Base-by-base conservation (phyloP, 768 basidiomycete species). In the Boletus edulis region DNA sequence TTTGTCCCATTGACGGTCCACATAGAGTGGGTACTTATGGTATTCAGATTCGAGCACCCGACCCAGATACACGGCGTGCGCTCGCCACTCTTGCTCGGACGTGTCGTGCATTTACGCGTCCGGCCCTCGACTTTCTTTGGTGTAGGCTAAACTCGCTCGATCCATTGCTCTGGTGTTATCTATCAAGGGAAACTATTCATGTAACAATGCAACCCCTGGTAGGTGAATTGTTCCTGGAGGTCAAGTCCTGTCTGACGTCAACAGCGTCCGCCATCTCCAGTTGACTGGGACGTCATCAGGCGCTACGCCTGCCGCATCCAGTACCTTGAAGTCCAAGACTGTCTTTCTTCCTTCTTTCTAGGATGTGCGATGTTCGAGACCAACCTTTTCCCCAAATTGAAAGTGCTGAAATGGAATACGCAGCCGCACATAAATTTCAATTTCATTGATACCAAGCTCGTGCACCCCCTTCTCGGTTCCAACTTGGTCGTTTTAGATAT, bases 121-220 rank as follows among this genome's bases (percentile, higher is more conserved):
- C 51, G 6, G 41, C 51, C 8, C 40, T 54, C 15, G 17, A 56
- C 10, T 27, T n/a, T 20, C 46, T 49, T 22, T 54, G 56, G 56
- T 18, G 46, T 3, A 38, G 4, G 14, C 27, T 54, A 2, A 2
- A 3, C n/a, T 54, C 56, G 1, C 35, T 56, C 4, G 7, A 5
- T 10, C 56, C 56, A 6, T 40, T 57, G 9, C 7, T 48, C 17
- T 11, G 45, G 37, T 40, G 52, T 34, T 32, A 18, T 41, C 2
- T 31, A 1, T 2, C 45, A 10, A 15, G 10, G 15, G 11, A 15
- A 4, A 11, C 18, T 13, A 2, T 18, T 29, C 18, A 31, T 8
- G 10, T 11, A 8, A 11, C 4, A 22, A 12, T 4, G 3, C 31
- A 4, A 13, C 6, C 3, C 14, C 20, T 24, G 32, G 50, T 51